Base-by-base conservation (phyloP, 176 grass and related monocot species). In the Chrysopogon serrulatus region DNA sequence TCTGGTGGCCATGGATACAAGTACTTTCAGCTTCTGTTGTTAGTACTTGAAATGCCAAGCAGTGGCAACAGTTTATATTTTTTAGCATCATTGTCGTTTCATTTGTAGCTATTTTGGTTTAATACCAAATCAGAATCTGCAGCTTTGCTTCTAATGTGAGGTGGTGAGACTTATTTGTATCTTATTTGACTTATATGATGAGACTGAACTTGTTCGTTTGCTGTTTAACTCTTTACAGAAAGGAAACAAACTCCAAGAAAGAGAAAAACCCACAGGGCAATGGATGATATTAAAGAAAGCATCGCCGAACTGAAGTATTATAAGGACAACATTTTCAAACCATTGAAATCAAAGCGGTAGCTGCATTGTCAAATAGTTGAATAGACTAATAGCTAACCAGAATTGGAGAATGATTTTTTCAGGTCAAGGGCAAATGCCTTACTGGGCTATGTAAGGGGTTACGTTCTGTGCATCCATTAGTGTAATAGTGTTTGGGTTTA, bases 211-310 rank as follows among this genome's bases (percentile, higher is more conserved):
- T 87, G 4, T 56, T 80, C 13, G 14, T 84, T 79, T 61, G 36
- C 21, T 34, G 7, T 41, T 68, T 78, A 36, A 24, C n/a, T 51
- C 1, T 81, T 84, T 1, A 43, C 86, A 97, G 94, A 94, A 81
- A 91, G 88, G 79, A 97, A 82, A 61, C 88, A 62, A 65, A 90
- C 89, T 73, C 94, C 91, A 39, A 33, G 28, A 42, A 97, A 97
- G 73, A 47, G 56, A 45, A 97, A 94, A 49, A 91, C 17, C 2
- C 94, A 94, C 68, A 97, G 94, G 74, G 94, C 94, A 85, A 94
- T 94, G 94, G 89, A 97, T 79, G 94, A 97, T 84, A 94, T 93
- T 44, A 94, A 85, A 89, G 94, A 94, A 67, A 97, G 94, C 73
- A 94, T 97, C 7, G 60, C 48, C 0, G 91, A 97, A 63, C 87